These are phyloP conservation scores for Hansenula lynferdii DNA, from an alignment of 1,139 yeast genomes.

Conservation along the genomic window DNA sequence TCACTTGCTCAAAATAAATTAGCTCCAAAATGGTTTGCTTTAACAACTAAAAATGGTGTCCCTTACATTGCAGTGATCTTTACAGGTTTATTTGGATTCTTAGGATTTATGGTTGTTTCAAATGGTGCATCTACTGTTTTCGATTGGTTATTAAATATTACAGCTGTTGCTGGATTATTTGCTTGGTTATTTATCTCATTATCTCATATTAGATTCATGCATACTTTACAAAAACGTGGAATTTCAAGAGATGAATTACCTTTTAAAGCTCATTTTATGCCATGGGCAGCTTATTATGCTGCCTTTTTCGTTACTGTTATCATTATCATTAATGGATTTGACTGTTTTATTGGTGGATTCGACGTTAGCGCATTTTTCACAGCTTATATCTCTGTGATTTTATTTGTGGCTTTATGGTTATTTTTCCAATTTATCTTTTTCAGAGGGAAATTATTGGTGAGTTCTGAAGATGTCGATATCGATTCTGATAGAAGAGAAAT, in stretches of 20 bases:
- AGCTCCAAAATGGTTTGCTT: conserved; percentile 46
- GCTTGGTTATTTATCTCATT: conserved; percentile 67
- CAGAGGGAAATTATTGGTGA: conserved; percentile 34
- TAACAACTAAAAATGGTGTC: conserved; percentile 58
- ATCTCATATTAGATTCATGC: conserved; percentile 64
- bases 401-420: conserved; percentile 43
- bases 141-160: conserved; percentile 72
- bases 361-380: conserved; percentile 50
- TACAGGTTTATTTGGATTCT: conserved; percentile 57
- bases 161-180: conserved; percentile 60
- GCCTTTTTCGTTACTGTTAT: conserved; percentile 43
- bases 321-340: conserved; percentile 61
- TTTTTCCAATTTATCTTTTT: conserved; percentile 49
- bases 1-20: conserved; percentile 47
- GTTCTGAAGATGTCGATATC: conserved; percentile 54
- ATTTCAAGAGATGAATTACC: conserved; percentile 65
- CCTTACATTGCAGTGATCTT: conserved; percentile 56
- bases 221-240: conserved; percentile 49
- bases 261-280: conserved; percentile 62
- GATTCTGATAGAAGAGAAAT: conserved; percentile 59
- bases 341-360: conserved; percentile 47
- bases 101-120: conserved; percentile 66
- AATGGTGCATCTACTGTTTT: conserved; percentile 66
- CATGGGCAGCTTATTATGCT: conserved; percentile 57
- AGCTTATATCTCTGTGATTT: conserved; percentile 51